These are phyloP conservation scores for Cyberlindnera veronae DNA, from an alignment of 805 yeast species.

Conservation along the genomic window DNA sequence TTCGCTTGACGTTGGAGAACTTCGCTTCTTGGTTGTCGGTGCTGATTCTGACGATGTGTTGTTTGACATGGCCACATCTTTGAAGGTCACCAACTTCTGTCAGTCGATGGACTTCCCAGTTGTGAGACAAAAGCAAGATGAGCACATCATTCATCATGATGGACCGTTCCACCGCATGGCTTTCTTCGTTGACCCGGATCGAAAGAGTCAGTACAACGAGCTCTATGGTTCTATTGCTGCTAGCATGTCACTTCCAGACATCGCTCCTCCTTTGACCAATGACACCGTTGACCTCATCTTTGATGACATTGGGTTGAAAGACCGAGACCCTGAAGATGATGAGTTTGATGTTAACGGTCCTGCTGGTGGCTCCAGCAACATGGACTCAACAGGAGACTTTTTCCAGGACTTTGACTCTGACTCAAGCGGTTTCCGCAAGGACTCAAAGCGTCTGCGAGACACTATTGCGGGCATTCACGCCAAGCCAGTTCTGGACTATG, in stretches of 20 bases:
- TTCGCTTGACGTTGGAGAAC: conserved; percentile 45
- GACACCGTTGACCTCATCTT: conserved; percentile 40
- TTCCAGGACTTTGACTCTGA: conserved; percentile 20
- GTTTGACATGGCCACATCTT: conserved; percentile 51
- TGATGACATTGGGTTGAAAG: conserved; percentile 18
- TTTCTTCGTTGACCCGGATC: conserved; percentile 55
- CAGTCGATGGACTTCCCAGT: conserved; percentile 46
- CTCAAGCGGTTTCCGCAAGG: not conserved
- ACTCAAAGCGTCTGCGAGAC: conserved; percentile 3
- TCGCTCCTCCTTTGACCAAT: conserved; percentile 54
- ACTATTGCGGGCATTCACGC: conserved; percentile 20
- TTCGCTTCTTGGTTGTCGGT: conserved; percentile 34
- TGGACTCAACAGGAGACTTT: conserved; percentile 6
- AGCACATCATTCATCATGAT: conserved; percentile 68
- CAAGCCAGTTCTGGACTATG: conserved; percentile 15
- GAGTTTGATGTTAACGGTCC: not conserved
- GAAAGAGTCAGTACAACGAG: conserved; percentile 46
- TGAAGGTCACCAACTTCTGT: conserved; percentile 56
- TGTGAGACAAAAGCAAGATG: conserved; percentile 52
- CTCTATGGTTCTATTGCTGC: conserved; percentile 53
- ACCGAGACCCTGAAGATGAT: conserved; percentile 4
- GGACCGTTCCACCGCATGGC: conserved; percentile 80
- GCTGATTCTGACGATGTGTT: conserved; percentile 24
- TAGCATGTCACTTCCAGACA: conserved; percentile 59
- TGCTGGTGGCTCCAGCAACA: not conserved